Base-by-base conservation (phyloP, 768 basidiomycete species). In the Chalciporus sphaerocephalus region DNA sequence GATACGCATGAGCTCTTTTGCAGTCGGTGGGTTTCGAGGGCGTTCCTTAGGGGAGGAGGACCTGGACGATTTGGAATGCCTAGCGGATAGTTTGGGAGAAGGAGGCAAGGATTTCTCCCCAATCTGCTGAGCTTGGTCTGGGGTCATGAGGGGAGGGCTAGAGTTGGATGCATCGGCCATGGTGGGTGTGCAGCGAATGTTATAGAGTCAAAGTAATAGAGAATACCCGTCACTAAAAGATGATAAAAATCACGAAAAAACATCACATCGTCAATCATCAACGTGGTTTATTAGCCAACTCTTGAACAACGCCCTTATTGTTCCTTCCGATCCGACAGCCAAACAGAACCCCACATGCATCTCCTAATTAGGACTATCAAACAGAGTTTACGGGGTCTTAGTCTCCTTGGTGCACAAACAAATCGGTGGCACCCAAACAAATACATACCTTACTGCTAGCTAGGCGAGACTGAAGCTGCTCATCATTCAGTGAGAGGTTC, bases 1-100 rank as follows among this genome's bases (percentile, higher is more conserved):
- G 39, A 76, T 64, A n/a, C 63, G 67, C 17, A 74, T 61, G 20
- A 76, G 60, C 42, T 75, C 73, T 30, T 62, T 63, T 17, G 66
- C 46, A 12, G 60, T 67, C 1, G 65, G 63, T 10, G 49, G 39
- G 18, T 42, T 51, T 6, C 53, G 54, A 10, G 45, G 30, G 2
- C 51, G 51, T n/a, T 52, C 51, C 9, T 48, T 56, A 40, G 60
- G 44, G 13, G 60, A 53, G 0, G 39, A 51, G 11, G 65, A 57
- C 20, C 37, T 52, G 34, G 61, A 64, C 1, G 55, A 60, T 13
- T 30, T 27, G 6, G 58, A 61, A 13, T 37, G 59, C 8, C 38
- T 51, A 39, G 46, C 40, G 2, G 54, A 52, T 9, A 27, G 21
- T 15, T 6, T 44, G 12, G 63, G 63, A 23, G 57, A 60, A 17